A percentile compares a stretch with the other conserved stretches of the same genome.
Evolutionary conservation across 768 basidiomycete genomes (phyloP).

Genomic region (Chalciporus piperatus): DNA sequence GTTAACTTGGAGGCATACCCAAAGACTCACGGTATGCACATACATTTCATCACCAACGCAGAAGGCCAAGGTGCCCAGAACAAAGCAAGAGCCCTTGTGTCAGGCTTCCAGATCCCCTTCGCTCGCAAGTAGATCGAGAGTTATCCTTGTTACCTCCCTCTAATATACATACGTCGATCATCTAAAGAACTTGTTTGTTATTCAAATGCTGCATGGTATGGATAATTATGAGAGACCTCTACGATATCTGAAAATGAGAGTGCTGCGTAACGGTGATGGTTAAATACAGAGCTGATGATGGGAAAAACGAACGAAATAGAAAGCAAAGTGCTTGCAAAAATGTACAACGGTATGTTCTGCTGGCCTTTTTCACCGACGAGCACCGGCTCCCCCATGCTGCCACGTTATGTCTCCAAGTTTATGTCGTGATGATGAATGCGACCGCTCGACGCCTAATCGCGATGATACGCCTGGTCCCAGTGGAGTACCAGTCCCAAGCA

Average conservation of each 20-base stretch:
- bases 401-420: conserved; percentile 63
- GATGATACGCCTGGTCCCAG: conserved; percentile 18
- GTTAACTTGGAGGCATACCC: conserved; percentile 91
- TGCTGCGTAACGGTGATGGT: conserved; percentile 18
- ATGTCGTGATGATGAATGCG: conserved; percentile 45
- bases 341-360: conserved; percentile 7
- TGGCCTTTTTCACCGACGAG: conserved; percentile 24
- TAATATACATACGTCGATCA: neutral
- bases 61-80: conserved; percentile 88
- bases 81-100: conserved; percentile 79
- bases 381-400: conserved; percentile 33
- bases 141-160: neutral
- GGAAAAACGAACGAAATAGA: conserved; percentile 18
- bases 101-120: conserved; percentile 93
- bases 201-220: conserved; percentile 11
- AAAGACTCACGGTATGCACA: conserved; percentile 83
- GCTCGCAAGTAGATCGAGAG: conserved; percentile 36
- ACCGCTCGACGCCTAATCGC: conserved; percentile 34
- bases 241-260: conserved; percentile 32
- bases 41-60: conserved; percentile 90
- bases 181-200: neutral
- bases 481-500: conserved; percentile 22
- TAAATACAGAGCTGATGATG: conserved; percentile 15
- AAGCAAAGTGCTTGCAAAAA: conserved; percentile 5
- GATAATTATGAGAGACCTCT: conserved; percentile 25